Evolutionary conservation across 78 protist genomes (phyloP).

Genomic region (Creolimax fragrantissima): DNA sequence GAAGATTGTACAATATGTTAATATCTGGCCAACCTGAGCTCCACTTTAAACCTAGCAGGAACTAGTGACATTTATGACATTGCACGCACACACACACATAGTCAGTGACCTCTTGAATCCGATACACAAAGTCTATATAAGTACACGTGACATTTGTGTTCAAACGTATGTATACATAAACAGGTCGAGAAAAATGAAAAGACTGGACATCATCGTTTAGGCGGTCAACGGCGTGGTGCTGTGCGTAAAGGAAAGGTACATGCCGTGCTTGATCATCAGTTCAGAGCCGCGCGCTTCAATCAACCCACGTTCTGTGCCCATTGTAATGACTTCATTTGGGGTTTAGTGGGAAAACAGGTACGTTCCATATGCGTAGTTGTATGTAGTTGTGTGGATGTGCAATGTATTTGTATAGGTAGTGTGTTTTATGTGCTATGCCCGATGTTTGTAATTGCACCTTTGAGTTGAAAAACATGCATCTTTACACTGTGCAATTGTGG

Average conservation of each 20-base stretch:
- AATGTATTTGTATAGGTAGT: too few relatives aligned
- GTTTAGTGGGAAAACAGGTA: conserved; percentile 3
- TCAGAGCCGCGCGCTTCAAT: conserved; percentile 7
- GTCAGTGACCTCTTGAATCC: too few relatives aligned
- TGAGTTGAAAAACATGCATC: too few relatives aligned
- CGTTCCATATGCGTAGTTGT: neutral
- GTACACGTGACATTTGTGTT: neutral
- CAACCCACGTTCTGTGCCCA: conserved; percentile 34
- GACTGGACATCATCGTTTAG: neutral
- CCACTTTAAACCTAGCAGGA: too few relatives aligned
- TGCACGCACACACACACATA: too few relatives aligned
- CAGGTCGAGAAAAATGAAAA: neutral
- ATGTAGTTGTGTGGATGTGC: neutral
- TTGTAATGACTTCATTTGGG: conserved; percentile 33
- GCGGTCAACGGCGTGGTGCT: conserved; percentile 15
- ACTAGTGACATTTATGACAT: too few relatives aligned
- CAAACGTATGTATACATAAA: neutral
- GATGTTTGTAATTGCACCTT: too few relatives aligned
- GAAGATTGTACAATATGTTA: too few relatives aligned
- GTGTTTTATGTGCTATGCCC: too few relatives aligned
- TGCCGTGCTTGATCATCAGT: neutral
- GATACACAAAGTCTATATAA: too few relatives aligned
- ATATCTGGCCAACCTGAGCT: too few relatives aligned
- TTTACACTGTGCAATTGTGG: too few relatives aligned
- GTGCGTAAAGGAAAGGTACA: neutral